Conservation (phyloP, 179 eudicot genomes). For the Silene vulgaris region DNA sequence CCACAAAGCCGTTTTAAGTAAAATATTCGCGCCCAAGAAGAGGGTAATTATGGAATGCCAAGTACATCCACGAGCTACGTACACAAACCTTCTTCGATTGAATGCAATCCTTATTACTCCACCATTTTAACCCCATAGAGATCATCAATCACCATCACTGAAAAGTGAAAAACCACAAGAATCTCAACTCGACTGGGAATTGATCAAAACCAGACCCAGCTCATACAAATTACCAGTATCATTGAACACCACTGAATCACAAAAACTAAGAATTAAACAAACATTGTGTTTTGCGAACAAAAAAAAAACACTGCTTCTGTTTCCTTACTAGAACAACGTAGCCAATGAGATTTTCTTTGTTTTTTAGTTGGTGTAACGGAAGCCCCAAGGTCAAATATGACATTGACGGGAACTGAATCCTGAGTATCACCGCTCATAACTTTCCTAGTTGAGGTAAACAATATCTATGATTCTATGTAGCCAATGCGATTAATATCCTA, state of each 20-base stretch:
- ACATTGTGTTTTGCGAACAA: not conserved
- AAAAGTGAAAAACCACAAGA: not conserved
- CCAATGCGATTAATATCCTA: too few relatives aligned
- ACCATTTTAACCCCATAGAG: not conserved
- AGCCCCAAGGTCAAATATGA: too few relatives aligned
- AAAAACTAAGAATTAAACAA: not conserved
- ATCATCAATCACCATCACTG: constrained; percentile 15
- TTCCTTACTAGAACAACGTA: too few relatives aligned
- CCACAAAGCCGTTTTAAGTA: not conserved
- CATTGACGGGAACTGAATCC: too few relatives aligned
- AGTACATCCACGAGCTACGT: not conserved
- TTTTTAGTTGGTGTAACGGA: too few relatives aligned
- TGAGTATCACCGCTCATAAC: too few relatives aligned
- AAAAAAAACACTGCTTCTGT: not conserved
- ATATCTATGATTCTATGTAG: too few relatives aligned
- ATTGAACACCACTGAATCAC: not conserved
- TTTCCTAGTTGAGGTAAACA: too few relatives aligned
- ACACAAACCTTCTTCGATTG: not conserved
- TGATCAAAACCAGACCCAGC: not conserved
- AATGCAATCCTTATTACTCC: not conserved
- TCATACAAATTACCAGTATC: not conserved
- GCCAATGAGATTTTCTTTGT: too few relatives aligned
- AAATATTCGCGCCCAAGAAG: constrained; percentile 15
- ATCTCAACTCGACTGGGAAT: not conserved
- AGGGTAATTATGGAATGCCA: not conserved